Evolutionary conservation across 108 stramenopile genomes (phyloP).

Genomic region (Schizochytrium sp.): DNA sequence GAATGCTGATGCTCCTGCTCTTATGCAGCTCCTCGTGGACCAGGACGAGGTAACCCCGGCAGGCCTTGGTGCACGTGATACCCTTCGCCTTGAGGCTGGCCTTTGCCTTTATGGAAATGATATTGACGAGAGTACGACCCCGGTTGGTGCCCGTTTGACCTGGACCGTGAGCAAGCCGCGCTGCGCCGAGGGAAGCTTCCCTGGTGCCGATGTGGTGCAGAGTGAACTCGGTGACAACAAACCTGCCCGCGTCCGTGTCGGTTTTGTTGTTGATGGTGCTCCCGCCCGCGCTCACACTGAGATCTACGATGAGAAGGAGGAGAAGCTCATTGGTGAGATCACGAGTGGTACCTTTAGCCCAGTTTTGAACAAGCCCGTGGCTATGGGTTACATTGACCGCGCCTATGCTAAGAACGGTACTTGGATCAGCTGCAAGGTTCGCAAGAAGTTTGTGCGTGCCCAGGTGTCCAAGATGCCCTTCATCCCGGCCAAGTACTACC

Average conservation of each 20-base stretch:
- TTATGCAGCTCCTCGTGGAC: background rate
- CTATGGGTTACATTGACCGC: constrained; percentile 97
- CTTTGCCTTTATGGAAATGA: constrained; percentile 98
- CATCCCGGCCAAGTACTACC: constrained; percentile 91
- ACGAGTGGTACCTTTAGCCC: constrained; percentile 95
- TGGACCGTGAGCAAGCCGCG: constrained; percentile 96
- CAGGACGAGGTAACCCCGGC: constrained; percentile 86
- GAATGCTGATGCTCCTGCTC: constrained; percentile 66
- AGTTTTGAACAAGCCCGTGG: constrained; percentile 91
- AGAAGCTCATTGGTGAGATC: constrained; percentile 88
- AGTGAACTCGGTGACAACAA: constrained; percentile 88
- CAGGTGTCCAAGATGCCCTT: constrained; percentile 96
- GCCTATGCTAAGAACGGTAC: constrained; percentile 84
- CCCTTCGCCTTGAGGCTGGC: constrained; percentile 97
- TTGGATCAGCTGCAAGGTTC: constrained; percentile 85
- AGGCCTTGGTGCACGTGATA: constrained; percentile 97
- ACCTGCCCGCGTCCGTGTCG: constrained; percentile 86
- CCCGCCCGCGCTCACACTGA: constrained; percentile 93
- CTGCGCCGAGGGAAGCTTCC: constrained; percentile 90
- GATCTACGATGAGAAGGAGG: constrained; percentile 87
- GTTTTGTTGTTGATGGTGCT: constrained; percentile 94
- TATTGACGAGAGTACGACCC: constrained; percentile 91
- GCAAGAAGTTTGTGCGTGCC: constrained; percentile 88
- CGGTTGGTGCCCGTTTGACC: constrained; percentile 87
- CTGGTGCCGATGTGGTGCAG: constrained; percentile 90